These are phyloP conservation scores for Mycogone perniciosa DNA, from an alignment of 2,329 filamentous ascomycete species.

Conservation along the genomic window DNA sequence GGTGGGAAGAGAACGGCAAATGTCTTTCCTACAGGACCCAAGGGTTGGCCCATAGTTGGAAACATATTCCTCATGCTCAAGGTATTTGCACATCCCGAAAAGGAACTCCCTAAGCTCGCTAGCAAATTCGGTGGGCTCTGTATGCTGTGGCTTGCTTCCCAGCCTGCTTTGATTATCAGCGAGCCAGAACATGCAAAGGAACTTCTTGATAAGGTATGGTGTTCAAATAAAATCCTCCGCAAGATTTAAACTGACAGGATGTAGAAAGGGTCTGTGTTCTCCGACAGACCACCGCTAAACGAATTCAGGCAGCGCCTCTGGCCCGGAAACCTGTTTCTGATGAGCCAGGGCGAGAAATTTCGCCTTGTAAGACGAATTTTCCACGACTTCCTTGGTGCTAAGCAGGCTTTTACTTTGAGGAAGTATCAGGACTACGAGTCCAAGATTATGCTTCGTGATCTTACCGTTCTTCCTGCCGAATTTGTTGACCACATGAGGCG, in stretches of 20 bases:
- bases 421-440: slow-evolving; percentile 3
- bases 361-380: not conserved
- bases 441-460: not conserved
- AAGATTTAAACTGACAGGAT: not conserved
- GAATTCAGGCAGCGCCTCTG: not conserved
- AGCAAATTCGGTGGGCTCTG: not conserved
- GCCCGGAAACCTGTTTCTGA: not conserved
- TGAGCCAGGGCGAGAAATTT: not conserved
- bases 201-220: not conserved
- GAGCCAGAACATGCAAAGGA: not conserved
- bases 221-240: not conserved
- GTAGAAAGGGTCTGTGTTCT: not conserved
- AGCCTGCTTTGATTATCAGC: not conserved
- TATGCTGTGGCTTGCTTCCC: not conserved
- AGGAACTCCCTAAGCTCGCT: not conserved
- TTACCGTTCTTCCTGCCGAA: not conserved
- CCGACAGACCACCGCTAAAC: not conserved
- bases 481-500: not conserved
- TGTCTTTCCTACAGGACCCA: not conserved
- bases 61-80: not conserved
- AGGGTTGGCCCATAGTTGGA: not conserved
- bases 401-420: not conserved
- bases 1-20: not conserved
- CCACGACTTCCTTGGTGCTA: not conserved
- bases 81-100: not conserved